A percentile compares a stretch with the other conserved stretches of the same genome.
phyloP scores from a whole-genome alignment of 345 rosid species.

The Geranium rotundifolium region DNA sequence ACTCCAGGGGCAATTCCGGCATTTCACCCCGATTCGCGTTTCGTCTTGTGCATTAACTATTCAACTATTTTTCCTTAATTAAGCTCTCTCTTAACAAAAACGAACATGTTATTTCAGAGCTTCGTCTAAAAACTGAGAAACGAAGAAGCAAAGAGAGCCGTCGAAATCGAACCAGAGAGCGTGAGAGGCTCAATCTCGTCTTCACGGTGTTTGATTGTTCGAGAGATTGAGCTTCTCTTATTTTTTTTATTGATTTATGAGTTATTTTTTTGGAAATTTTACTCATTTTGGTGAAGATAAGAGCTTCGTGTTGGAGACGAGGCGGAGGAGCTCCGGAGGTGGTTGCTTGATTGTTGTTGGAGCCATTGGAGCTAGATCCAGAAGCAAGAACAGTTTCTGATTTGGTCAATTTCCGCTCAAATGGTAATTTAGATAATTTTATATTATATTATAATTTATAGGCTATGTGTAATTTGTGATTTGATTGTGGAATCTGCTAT shows the following conservation, averaged over 20 bases:
- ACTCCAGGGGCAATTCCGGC: neutral
- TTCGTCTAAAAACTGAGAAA: too few species aligned
- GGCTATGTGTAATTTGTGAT: neutral
- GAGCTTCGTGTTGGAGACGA: neutral
- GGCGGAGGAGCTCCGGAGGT: neutral
- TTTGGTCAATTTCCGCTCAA: constrained; percentile 15
- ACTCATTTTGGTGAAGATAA: neutral
- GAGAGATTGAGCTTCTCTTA: constrained; percentile 35
- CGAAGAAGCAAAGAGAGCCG: too few species aligned
- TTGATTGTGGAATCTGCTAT: neutral
- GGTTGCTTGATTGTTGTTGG: neutral
- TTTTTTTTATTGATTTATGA: neutral
- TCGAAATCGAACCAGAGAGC: neutral
- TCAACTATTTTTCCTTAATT: neutral
- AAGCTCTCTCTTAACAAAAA: neutral
- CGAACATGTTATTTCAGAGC: too few species aligned
- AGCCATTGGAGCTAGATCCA: constrained; percentile 32
- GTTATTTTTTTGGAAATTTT: neutral
- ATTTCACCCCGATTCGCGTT: neutral
- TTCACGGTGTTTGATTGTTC: constrained; percentile 19
- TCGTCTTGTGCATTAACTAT: neutral
- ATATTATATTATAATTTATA: neutral
- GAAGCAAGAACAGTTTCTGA: constrained; percentile 32
- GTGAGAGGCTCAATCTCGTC: constrained; percentile 32
- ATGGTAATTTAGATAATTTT: constrained; percentile 24